Evolutionary conservation across 2,329 filamentous ascomycete genomes (phyloP).

Genomic region (Xylaria sp.): DNA sequence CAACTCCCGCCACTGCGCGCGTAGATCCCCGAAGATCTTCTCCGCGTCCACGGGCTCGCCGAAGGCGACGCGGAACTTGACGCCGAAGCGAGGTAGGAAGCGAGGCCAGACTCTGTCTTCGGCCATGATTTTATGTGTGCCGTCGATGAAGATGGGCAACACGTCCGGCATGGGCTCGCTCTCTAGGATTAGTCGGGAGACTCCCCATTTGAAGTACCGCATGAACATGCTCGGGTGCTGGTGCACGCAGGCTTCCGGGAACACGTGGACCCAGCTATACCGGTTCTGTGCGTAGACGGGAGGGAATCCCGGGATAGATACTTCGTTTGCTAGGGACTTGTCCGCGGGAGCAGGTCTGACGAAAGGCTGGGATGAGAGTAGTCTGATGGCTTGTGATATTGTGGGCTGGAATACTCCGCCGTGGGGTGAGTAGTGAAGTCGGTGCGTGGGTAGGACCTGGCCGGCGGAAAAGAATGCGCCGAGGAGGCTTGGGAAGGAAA

Average conservation of each 20-base stretch:
- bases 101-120: constrained; percentile 83
- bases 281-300: constrained; percentile 71
- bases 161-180: constrained; percentile 87
- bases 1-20: constrained; percentile 77
- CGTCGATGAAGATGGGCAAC: constrained; percentile 94
- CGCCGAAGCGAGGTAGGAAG: constrained; percentile 79
- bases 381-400: constrained; percentile 83
- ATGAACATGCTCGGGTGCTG: constrained; percentile 82
- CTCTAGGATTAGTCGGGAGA: constrained; percentile 91
- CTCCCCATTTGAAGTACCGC: constrained; percentile 98
- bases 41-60: constrained; percentile 82
- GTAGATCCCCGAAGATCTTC: constrained; percentile 78
- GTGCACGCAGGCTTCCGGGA: constrained; percentile 94
- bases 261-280: constrained; percentile 91
- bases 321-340: constrained; percentile 34
- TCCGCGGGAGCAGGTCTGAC: constrained; percentile 38
- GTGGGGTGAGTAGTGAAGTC: constrained; percentile 77
- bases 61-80: constrained; percentile 77
- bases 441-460: constrained; percentile 90
- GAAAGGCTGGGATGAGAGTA: constrained; percentile 74
- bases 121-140: constrained; percentile 87
- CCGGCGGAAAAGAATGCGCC: constrained; percentile 87
- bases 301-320: constrained; percentile 63
- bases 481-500: constrained; percentile 57
- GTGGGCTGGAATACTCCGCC: constrained; percentile 93